Conservation (phyloP, 78 protist genomes). For the Guillardia theta region DNA sequence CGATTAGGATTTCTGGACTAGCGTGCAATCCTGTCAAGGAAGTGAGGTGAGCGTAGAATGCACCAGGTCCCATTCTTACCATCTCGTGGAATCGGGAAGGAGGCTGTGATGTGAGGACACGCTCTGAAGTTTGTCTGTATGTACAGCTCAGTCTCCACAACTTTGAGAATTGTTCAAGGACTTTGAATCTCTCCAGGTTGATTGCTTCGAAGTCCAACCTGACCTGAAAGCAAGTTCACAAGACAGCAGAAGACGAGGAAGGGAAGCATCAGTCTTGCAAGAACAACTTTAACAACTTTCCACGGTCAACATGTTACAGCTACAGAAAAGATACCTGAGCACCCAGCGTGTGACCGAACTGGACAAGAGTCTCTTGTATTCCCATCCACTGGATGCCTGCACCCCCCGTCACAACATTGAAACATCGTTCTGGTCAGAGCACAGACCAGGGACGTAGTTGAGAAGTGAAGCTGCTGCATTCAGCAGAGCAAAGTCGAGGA, state of each 20-base stretch:
- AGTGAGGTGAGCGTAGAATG: no score
- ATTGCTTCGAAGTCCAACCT: background rate
- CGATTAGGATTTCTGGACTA: no score
- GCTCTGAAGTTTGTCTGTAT: slow-evolving; percentile 6
- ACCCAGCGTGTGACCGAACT: slow-evolving; percentile 2
- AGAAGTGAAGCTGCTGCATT: background rate
- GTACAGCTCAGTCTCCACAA: no score
- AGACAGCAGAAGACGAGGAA: background rate
- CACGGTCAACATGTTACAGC: no score
- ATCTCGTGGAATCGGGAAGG: background rate
- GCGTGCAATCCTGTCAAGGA: no score
- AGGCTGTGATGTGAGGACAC: background rate
- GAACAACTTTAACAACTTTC: no score
- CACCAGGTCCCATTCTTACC: no score
- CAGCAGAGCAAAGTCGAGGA: background rate
- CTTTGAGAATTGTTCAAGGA: no score
- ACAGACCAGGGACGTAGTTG: background rate
- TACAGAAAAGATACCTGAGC: background rate
- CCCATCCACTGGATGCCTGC: slow-evolving; percentile 1
- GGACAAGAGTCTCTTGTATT: background rate
- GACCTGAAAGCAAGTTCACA: background rate
- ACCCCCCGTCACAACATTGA: no score
- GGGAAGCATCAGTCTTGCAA: no score
- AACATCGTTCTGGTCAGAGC: no score
- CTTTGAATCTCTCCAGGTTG: background rate